A percentile compares a stretch with the other conserved stretches of the same genome.
phyloP scores from a whole-genome alignment of 257 asterid genomes.

The Solanum tarapatanum region DNA sequence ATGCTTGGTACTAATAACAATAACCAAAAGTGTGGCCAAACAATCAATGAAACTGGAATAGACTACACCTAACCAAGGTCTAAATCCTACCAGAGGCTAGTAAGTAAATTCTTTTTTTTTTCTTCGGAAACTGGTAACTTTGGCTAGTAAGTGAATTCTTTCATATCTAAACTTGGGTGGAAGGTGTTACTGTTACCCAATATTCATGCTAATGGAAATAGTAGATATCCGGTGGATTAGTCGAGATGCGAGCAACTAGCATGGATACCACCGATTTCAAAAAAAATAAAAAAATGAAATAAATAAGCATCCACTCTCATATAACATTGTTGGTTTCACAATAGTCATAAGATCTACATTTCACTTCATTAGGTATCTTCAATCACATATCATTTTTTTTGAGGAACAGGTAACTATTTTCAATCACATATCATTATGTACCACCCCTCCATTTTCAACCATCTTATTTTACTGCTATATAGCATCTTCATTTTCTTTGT shows the following conservation, averaged over 20 bases:
- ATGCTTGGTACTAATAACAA: not conserved
- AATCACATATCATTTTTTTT: not conserved
- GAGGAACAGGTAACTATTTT: not conserved
- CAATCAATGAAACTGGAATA: not conserved
- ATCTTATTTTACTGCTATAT: not conserved
- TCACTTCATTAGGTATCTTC: not conserved
- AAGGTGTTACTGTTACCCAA: not conserved
- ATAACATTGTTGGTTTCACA: not conserved
- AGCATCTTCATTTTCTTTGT: not conserved
- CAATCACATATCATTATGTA: not conserved
- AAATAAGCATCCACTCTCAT: not conserved
- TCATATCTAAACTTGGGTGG: not conserved
- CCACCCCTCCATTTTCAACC: not conserved
- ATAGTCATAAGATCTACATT: not conserved
- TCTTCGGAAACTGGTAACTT: too few species aligned
- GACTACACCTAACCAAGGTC: not conserved
- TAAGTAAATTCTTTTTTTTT: not conserved
- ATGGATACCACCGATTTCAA: not conserved
- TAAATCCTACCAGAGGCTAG: not conserved
- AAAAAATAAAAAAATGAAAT: not conserved
- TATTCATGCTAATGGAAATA: not conserved
- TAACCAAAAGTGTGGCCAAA: not conserved
- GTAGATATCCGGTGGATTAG: not conserved
- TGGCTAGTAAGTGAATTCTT: not conserved
- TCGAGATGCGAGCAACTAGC: not conserved